Evolutionary conservation across 495 filamentous ascomycete genomes (phyloP).

Genomic region (Penicillium antarcticum): DNA sequence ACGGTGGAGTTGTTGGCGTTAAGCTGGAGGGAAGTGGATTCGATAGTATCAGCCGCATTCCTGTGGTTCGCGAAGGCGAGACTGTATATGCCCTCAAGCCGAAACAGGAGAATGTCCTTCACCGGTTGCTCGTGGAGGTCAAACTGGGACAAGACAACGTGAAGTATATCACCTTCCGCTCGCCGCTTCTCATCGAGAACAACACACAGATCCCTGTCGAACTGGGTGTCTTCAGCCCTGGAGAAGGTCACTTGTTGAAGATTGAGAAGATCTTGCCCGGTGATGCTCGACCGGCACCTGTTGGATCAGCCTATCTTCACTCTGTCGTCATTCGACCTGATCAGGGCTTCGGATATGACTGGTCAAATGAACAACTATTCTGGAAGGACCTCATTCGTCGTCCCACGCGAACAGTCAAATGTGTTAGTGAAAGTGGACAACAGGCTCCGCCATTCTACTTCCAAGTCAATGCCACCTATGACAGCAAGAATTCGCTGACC

Average conservation of each 20-base stretch:
- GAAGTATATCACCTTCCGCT: conserved; percentile 96
- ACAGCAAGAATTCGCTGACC: conserved; percentile 76
- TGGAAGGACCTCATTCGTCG: conserved; percentile 88
- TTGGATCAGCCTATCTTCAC: conserved; percentile 88
- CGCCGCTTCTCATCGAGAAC: conserved; percentile 95
- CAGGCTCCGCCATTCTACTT: conserved; percentile 87
- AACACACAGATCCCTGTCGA: conserved; percentile 95
- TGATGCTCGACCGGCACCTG: conserved; percentile 84
- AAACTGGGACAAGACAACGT: conserved; percentile 88
- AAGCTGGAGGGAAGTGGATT: conserved; percentile 91
- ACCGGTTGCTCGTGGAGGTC: conserved; percentile 89
- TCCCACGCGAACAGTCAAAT: conserved; percentile 81
- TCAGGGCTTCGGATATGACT: conserved; percentile 93
- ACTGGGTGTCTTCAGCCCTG: conserved; percentile 84
- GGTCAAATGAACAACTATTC: conserved; percentile 83
- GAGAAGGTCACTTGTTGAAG: conserved; percentile 88
- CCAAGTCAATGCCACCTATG: conserved; percentile 81
- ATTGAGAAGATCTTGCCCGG: conserved; percentile 97
- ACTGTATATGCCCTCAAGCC: conserved; percentile 80
- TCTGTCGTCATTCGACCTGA: conserved; percentile 89
- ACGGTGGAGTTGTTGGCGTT: conserved; percentile 71
- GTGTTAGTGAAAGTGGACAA: conserved; percentile 76
- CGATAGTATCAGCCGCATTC: conserved; percentile 81
- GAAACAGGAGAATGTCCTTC: conserved; percentile 76
- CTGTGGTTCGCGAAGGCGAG: conserved; percentile 91